Conservation (phyloP, 768 basidiomycete genomes). For the Wakefieldia striispora region DNA sequence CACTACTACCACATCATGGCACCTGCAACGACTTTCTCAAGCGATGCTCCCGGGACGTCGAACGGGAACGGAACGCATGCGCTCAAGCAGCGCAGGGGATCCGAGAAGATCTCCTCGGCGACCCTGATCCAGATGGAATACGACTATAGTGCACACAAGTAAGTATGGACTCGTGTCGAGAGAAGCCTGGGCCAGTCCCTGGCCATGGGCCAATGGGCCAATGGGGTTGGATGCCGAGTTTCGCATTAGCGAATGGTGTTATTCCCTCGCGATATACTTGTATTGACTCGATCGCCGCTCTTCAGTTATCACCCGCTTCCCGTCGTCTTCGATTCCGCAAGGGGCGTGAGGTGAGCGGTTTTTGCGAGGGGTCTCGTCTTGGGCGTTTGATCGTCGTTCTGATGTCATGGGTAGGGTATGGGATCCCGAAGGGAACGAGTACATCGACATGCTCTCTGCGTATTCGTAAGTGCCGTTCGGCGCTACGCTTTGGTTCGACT, state of each 20-base stretch:
- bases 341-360: constrained; percentile 80
- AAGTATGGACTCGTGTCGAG: constrained; percentile 36
- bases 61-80: constrained; percentile 13
- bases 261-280: constrained; percentile 29
- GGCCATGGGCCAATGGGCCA: constrained; percentile 10
- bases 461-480: constrained; percentile 70
- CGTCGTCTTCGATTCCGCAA: constrained; percentile 87
- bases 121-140: constrained; percentile 81
- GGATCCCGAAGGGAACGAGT: constrained; percentile 94
- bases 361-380: constrained; percentile 28
- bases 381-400: not conserved
- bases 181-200: constrained; percentile 20
- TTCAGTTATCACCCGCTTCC: constrained; percentile 93
- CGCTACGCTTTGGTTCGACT: not conserved
- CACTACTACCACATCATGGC: constrained; percentile 17
- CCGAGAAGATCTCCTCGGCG: constrained; percentile 48
- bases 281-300: constrained; percentile 29
- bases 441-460: constrained; percentile 97
- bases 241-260: constrained; percentile 32
- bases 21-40: constrained; percentile 18
- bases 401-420: constrained; percentile 54
- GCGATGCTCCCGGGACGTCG: not conserved
- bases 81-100: constrained; percentile 14
- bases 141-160: constrained; percentile 87
- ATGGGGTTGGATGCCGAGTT: constrained; percentile 23